These are phyloP conservation scores for Pseudogymnoascus sp. DNA, from an alignment of 2,329 filamentous ascomycete species.

Conservation along the genomic window DNA sequence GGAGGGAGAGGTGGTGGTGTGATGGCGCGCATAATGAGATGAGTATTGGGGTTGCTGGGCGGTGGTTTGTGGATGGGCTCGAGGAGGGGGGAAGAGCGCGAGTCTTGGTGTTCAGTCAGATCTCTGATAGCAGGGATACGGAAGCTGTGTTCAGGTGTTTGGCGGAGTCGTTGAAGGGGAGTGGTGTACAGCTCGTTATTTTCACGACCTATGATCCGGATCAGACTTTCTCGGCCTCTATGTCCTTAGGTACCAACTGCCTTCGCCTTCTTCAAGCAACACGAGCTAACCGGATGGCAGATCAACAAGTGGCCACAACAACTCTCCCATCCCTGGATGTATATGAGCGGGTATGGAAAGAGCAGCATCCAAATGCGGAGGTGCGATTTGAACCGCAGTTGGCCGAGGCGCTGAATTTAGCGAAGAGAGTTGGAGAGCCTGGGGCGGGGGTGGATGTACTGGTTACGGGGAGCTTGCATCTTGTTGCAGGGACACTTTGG, in stretches of 20 bases:
- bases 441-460: constrained; percentile 27
- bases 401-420: constrained; percentile 43
- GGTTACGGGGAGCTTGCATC: constrained; percentile 55
- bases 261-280: background rate
- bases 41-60: constrained; percentile 70
- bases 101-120: constrained; percentile 6
- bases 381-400: constrained; percentile 42
- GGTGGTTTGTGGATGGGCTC: constrained; percentile 63
- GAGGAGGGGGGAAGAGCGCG: constrained; percentile 8
- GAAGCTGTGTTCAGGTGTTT: background rate
- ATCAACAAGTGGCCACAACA: constrained; percentile 12
- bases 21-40: constrained; percentile 45
- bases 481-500: constrained; percentile 43
- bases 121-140: background rate
- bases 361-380: constrained; percentile 13
- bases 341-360: constrained; percentile 17
- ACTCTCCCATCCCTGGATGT: constrained; percentile 9
- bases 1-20: constrained; percentile 21
- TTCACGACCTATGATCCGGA: constrained; percentile 9
- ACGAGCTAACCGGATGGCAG: background rate
- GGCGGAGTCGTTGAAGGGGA: background rate
- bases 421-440: constrained; percentile 20
- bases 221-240: background rate
- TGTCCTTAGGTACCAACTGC: background rate
- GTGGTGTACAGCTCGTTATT: background rate